Base-by-base conservation (phyloP, 2,329 filamentous ascomycete species). In the Knufia petricola region DNA sequence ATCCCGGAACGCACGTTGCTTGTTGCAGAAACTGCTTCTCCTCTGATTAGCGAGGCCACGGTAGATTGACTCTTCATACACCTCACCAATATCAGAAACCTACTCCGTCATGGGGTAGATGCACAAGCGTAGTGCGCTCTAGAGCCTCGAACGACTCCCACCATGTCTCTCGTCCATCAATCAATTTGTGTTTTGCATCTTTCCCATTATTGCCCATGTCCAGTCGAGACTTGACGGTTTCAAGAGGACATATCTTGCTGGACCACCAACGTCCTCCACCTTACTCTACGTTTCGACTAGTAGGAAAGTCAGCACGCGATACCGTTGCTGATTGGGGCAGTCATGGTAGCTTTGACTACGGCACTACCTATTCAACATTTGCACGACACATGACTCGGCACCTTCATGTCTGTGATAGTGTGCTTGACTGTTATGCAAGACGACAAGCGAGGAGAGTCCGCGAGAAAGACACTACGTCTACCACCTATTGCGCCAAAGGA, bases 401-500 rank as follows among this genome's bases (percentile, higher is more conserved):
- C 17, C 6, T 21, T 21, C 28, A 48, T 48, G 37, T 48, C 46
- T 34, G 17, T 34, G 4, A 48, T 37, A 10, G n/a, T n/a, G 21
- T 48, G 37, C n/a, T n/a, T 48, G 3, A n/a, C 21, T 34, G 61
- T 65, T 23, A 68, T 65, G 61, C 60, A 66, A 51, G 55, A 55
- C 50, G 63, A 61, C 51, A 62, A 63, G 51, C 61, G 59, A 55
- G 63, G 58, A 49, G 62, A 64, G 50, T 53, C 61, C 52, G 63
- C 66, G 36, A 64, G 59, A 40, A 69, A 66, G 54, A 63, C 60
- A 30, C 48, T 66, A 21, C 63, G 63, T 48, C 56, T 72, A 34
- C 68, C 68, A 47, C 62, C 65, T 37, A 71, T 72, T 56, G 69
- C 69, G 6, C 69, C 69, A 19, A 71, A 70, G 53, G 65, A 68